Conservation (phyloP, 2,329 filamentous ascomycete species). For the Allantophomopsis lycopodina region DNA sequence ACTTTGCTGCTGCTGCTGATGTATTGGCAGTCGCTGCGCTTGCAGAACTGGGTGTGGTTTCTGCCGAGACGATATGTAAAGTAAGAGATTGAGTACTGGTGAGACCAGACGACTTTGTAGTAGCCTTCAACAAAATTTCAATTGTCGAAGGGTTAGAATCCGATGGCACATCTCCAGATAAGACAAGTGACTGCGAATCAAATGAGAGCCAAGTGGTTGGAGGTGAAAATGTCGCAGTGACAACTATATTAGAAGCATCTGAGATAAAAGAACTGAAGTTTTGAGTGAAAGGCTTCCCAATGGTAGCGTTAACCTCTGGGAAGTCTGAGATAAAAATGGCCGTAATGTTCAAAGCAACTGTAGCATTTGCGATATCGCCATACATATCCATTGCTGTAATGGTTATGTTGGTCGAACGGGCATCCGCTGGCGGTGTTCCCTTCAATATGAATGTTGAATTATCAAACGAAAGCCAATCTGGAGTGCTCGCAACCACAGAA, state of each 20-base stretch:
- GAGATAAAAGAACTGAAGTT: slow-evolving; percentile 10
- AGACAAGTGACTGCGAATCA: slow-evolving; percentile 8
- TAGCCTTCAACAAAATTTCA: slow-evolving; percentile 11
- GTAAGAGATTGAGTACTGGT: slow-evolving; percentile 9
- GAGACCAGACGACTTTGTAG: slow-evolving; percentile 7
- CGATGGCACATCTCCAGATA: slow-evolving; percentile 12
- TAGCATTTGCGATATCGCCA: slow-evolving; percentile 42
- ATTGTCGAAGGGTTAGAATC: slow-evolving; percentile 5
- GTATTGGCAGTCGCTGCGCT: slow-evolving; percentile 1
- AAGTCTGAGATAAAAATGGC: slow-evolving; percentile 10
- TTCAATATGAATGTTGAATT: slow-evolving; percentile 42
- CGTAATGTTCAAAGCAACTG: slow-evolving; percentile 22
- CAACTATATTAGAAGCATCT: slow-evolving; percentile 10
- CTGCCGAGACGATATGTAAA: slow-evolving; percentile 5
- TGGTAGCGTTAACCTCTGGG: slow-evolving; percentile 12
- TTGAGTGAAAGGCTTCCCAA: slow-evolving; percentile 11
- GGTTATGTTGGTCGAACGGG: slow-evolving; percentile 46
- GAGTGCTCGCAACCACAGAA: slow-evolving; percentile 37
- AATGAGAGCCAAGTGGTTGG: slow-evolving; percentile 13
- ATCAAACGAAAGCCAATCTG: slow-evolving; percentile 59
- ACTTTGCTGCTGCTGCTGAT: slow-evolving; percentile 1
- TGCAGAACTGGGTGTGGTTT: not conserved
- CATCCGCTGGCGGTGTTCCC: slow-evolving; percentile 48
- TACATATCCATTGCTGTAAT: slow-evolving; percentile 45
- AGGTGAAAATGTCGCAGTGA: slow-evolving; percentile 8